These are phyloP conservation scores for Xylariaceae sp. DNA, from an alignment of 2,329 filamentous ascomycete genomes.

Conservation along the genomic window DNA sequence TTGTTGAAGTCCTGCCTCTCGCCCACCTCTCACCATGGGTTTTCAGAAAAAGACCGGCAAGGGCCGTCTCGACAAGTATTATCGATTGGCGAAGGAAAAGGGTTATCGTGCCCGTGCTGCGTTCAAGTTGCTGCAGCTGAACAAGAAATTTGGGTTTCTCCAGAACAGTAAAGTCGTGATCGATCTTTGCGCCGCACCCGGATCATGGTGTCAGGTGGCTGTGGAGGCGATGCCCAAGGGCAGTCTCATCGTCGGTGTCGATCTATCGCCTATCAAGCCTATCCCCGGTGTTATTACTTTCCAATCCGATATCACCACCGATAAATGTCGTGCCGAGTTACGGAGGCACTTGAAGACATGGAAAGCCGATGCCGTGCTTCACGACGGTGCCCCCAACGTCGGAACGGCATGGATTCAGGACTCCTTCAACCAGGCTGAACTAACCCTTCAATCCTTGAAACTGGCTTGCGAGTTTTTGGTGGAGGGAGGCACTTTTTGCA, in stretches of 20 bases:
- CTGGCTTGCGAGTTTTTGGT: conserved; percentile 88
- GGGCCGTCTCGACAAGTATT: conserved; percentile 96
- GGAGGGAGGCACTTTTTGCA: conserved; percentile 89
- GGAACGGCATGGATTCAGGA: conserved; percentile 98
- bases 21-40: conserved; percentile 56
- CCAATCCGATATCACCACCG: conserved; percentile 95
- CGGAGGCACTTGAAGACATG: conserved; percentile 86
- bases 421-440: conserved; percentile 93
- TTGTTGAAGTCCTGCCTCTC: conserved; percentile 1
- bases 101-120: conserved; percentile 48
- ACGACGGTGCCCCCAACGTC: conserved; percentile 96
- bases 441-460: conserved; percentile 85
- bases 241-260: conserved; percentile 89
- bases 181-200: conserved; percentile 95
- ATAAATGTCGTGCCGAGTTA: conserved; percentile 89
- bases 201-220: conserved; percentile 95
- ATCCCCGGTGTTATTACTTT: conserved; percentile 93
- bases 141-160: conserved; percentile 98
- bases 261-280: conserved; percentile 90
- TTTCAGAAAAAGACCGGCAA: conserved; percentile 99
- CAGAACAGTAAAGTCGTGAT: conserved; percentile 94
- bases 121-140: conserved; percentile 62
- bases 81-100: conserved; percentile 84
- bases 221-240: conserved; percentile 89
- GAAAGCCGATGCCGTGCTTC: conserved; percentile 92